These are phyloP conservation scores for Trichoderma breve DNA, from an alignment of 2,329 filamentous ascomycete genomes.

Conservation along the genomic window DNA sequence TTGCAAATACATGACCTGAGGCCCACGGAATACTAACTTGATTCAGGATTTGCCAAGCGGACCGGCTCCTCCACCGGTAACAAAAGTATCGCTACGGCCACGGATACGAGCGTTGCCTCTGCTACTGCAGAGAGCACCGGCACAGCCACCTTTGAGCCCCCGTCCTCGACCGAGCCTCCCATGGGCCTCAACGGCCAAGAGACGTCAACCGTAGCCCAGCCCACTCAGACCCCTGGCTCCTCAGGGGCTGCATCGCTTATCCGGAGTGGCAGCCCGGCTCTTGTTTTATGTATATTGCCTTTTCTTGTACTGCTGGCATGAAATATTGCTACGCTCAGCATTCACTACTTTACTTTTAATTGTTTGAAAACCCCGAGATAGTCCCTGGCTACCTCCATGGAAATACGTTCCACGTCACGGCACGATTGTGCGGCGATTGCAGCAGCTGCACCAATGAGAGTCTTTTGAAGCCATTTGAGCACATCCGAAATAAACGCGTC, in stretches of 20 bases:
- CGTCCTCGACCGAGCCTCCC: background rate
- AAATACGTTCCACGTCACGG: background rate
- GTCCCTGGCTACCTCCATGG: background rate
- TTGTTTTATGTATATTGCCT: slow-evolving; percentile 12
- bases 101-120: background rate
- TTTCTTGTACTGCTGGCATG: slow-evolving; percentile 15
- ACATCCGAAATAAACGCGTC: background rate
- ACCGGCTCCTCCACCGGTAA: background rate
- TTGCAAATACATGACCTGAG: background rate
- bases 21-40: background rate
- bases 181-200: slow-evolving; percentile 2
- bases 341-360: background rate
- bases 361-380: background rate
- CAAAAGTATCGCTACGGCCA: background rate
- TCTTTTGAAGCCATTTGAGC: slow-evolving; percentile 8
- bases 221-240: background rate
- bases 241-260: background rate
- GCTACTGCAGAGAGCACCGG: slow-evolving; percentile 6
- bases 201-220: background rate
- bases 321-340: background rate
- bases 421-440: background rate
- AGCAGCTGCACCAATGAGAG: background rate
- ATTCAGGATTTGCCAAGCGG: slow-evolving; percentile 9
- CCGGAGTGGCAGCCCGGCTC: background rate
- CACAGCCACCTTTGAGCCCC: background rate